phyloP scores from a whole-genome alignment of 2,329 filamentous ascomycete genomes.

The Myotisia sp. region DNA sequence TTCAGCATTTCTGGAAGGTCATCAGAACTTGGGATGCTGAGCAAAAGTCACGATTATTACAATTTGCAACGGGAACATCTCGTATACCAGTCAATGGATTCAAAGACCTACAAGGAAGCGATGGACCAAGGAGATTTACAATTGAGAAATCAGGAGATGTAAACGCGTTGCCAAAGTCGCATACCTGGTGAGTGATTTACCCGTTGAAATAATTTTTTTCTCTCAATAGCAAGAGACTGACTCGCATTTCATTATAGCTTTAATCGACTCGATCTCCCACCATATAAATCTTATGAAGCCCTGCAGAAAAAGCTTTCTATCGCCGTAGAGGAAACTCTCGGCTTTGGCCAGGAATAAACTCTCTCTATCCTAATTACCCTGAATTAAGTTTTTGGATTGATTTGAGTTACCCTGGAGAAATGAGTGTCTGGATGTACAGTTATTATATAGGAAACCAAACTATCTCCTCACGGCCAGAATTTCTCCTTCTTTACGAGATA shows the following conservation, averaged over 20 bases:
- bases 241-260: constrained; percentile 58
- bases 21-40: constrained; percentile 95
- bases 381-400: not conserved
- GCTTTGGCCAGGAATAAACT: constrained; percentile 86
- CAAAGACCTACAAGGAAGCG: constrained; percentile 95
- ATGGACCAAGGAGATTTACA: constrained; percentile 87
- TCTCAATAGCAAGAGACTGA: not conserved
- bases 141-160: constrained; percentile 95
- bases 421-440: constrained; percentile 6
- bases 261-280: constrained; percentile 88
- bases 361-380: not conserved
- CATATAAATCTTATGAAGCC: constrained; percentile 77
- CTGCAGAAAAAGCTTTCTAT: constrained; percentile 85
- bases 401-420: not conserved
- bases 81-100: constrained; percentile 98
- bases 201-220: constrained; percentile 1
- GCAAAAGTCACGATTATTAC: constrained; percentile 88
- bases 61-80: constrained; percentile 94
- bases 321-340: constrained; percentile 96
- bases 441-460: constrained; percentile 10
- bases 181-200: constrained; percentile 66
- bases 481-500: not conserved
- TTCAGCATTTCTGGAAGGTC: constrained; percentile 95
- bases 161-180: constrained; percentile 82
- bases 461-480: not conserved